Conservation (phyloP, 176 grass and related monocot genomes). For the Ampelocalamus luodianensis region DNA sequence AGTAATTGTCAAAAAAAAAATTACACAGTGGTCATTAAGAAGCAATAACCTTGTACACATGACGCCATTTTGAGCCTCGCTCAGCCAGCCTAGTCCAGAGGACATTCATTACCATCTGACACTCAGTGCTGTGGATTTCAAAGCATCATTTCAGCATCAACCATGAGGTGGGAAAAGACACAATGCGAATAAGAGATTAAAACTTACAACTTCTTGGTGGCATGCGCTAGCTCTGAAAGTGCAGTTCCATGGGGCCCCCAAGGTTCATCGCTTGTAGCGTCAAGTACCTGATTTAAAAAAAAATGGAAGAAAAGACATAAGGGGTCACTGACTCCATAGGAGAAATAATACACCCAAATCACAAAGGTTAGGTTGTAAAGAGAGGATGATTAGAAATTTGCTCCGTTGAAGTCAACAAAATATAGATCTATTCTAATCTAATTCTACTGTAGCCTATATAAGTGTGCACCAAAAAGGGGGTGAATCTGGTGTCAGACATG, state of each 20-base stretch:
- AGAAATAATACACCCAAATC: background rate
- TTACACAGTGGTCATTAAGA: conserved; percentile 19
- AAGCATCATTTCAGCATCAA: conserved; percentile 21
- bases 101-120: conserved; percentile 97
- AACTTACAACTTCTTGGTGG: conserved; percentile 90
- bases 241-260: conserved; percentile 94
- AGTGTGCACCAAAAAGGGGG: background rate
- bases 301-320: background rate
- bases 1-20: conserved; percentile 4
- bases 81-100: conserved; percentile 86
- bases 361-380: background rate
- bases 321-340: background rate
- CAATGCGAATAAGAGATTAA: background rate
- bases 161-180: background rate
- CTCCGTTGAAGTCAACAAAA: background rate
- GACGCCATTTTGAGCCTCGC: conserved; percentile 80
- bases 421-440: background rate
- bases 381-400: background rate
- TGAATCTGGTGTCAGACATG: background rate
- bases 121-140: conserved; percentile 72
- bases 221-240: conserved; percentile 71
- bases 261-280: conserved; percentile 91
- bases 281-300: conserved; percentile 67
- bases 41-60: conserved; percentile 75
- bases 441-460: background rate